Percentiles rank a stretch among this genome's conserved stretches.
phyloP scores from a whole-genome alignment of 2,329 filamentous ascomycete species.

The Exutisphaerella laricina region DNA sequence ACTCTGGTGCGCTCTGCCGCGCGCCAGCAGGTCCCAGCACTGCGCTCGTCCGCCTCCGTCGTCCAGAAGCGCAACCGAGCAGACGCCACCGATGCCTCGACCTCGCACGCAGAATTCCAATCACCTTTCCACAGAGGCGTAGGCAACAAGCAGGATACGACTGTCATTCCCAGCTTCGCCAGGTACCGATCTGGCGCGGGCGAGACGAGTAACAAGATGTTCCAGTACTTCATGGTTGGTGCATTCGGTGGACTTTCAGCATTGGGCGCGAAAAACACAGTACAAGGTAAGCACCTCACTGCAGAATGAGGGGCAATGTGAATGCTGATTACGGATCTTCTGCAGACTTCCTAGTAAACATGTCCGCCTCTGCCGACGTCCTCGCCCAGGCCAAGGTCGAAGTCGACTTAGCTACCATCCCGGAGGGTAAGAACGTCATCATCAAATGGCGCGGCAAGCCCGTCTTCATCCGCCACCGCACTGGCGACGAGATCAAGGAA shows the following conservation, averaged over 20 bases:
- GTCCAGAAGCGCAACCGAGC: conserved; percentile 41
- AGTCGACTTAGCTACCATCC: conserved; percentile 85
- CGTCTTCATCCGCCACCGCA: conserved; percentile 99
- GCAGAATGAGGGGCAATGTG: neutral
- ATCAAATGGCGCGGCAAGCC: conserved; percentile 99
- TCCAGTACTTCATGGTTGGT: conserved; percentile 98
- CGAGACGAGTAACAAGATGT: conserved; percentile 73
- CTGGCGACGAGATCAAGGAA: conserved; percentile 84
- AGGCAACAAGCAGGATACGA: conserved; percentile 43
- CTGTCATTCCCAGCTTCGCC: conserved; percentile 80
- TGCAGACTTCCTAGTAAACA: conserved; percentile 98
- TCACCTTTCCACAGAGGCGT: conserved; percentile 51
- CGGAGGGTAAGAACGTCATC: conserved; percentile 99
- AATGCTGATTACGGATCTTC: conserved; percentile 13
- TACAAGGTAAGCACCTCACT: conserved; percentile 67
- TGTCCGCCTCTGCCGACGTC: conserved; percentile 98
- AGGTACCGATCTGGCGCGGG: conserved; percentile 71
- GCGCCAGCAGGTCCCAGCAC: conserved; percentile 43
- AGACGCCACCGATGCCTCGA: conserved; percentile 29
- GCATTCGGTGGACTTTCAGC: conserved; percentile 87
- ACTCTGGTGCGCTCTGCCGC: conserved; percentile 45
- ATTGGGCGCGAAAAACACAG: conserved; percentile 93
- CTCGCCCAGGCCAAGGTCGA: conserved; percentile 99
- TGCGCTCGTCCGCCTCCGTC: conserved; percentile 40
- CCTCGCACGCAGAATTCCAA: conserved; percentile 42